Evolutionary conservation across 2,329 filamentous ascomycete genomes (phyloP).

Genomic region (Ceratocystis destructans): DNA sequence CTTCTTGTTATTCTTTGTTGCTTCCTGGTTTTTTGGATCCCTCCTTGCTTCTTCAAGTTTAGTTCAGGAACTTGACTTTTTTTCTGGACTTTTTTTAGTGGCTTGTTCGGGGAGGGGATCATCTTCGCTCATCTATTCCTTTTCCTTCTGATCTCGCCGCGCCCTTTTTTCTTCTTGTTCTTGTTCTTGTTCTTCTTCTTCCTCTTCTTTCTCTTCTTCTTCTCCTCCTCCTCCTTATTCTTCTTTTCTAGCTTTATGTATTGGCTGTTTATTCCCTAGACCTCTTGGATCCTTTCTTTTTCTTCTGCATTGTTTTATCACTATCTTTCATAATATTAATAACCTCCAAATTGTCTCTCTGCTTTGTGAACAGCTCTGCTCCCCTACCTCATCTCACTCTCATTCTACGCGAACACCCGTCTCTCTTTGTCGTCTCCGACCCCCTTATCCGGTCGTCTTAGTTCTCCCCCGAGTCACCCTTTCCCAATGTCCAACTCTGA

Average conservation of each 20-base stretch:
- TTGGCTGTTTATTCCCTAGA: background rate
- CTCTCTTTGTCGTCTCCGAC: background rate
- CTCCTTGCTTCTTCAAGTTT: slow-evolving; percentile 6
- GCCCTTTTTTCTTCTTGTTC: background rate
- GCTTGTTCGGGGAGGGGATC: background rate
- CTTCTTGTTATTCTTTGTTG: background rate
- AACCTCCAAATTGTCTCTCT: background rate
- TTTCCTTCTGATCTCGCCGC: background rate
- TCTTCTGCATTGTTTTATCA: background rate
- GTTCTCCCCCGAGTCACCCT: background rate
- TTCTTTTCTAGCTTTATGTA: background rate
- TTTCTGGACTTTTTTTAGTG: slow-evolving; percentile 1
- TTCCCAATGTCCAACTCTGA: slow-evolving; percentile 16
- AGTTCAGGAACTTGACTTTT: slow-evolving; percentile 1
- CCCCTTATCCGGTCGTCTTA: background rate
- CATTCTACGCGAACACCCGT: background rate
- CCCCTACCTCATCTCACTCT: background rate
- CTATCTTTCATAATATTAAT: background rate
- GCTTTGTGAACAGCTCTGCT: background rate
- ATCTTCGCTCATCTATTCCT: slow-evolving; percentile 4
- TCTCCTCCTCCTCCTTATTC: background rate
- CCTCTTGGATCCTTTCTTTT: background rate
- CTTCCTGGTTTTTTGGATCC: background rate
- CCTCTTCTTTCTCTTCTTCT: background rate
- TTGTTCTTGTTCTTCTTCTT: background rate